Conservation (phyloP, 73 alveolate species). For the Paramecium tetraurelia region DNA sequence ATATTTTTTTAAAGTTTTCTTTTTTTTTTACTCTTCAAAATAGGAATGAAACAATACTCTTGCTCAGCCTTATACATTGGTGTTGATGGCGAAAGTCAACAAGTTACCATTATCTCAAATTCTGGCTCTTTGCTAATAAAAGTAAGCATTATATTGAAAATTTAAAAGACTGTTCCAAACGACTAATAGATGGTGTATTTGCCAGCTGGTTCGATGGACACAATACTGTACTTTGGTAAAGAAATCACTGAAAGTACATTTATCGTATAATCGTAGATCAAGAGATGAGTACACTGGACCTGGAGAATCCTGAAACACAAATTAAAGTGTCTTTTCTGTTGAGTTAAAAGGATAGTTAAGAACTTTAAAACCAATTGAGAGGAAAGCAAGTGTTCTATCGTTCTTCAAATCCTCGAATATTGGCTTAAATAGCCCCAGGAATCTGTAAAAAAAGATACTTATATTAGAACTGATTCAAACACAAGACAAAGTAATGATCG, state of each 20-base stretch:
- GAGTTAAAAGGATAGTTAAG: neutral
- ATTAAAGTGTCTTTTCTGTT: neutral
- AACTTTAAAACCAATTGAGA: neutral
- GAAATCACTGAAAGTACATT: neutral
- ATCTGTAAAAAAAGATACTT: slow-evolving; percentile 10
- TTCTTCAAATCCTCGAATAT: neutral
- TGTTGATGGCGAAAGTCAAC: neutral
- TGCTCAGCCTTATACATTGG: neutral
- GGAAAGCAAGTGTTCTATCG: slow-evolving; percentile 17
- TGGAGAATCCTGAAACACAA: slow-evolving; percentile 40
- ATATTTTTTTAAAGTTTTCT: neutral
- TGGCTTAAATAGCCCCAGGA: neutral
- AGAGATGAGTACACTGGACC: neutral
- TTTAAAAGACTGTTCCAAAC: neutral
- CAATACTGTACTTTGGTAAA: neutral
- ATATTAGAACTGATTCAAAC: neutral
- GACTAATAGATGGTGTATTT: neutral
- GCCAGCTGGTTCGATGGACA: slow-evolving; percentile 33
- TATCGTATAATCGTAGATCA: neutral
- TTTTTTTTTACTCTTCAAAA: neutral
- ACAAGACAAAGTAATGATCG: neutral
- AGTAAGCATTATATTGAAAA: neutral
- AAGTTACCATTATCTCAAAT: neutral
- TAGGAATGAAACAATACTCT: neutral
- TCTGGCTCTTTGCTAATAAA: neutral